Conservation (phyloP, 1,284 basidiomycete species). For the Cystobasidium slooffiae region DNA sequence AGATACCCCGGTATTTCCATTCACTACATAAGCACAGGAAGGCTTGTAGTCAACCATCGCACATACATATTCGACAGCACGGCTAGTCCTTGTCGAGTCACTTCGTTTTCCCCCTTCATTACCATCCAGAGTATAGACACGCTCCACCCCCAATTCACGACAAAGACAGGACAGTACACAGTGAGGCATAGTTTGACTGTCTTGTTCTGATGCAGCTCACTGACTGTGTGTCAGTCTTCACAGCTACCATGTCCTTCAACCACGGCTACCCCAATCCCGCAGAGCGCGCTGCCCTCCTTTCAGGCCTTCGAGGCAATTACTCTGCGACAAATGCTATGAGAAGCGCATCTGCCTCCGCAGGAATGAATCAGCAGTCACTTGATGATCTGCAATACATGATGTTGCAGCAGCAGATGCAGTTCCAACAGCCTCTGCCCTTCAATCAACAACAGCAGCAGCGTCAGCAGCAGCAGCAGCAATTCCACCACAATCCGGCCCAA, state of each 20-base stretch:
- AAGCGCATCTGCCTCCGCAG: constrained; percentile 2
- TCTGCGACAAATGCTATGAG: constrained; percentile 2
- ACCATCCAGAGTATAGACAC: constrained; percentile 25
- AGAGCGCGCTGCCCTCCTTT: constrained; percentile 29
- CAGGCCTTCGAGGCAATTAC: constrained; percentile 22
- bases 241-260: constrained; percentile 25
- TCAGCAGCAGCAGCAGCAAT: constrained; percentile 13
- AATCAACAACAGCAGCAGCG: constrained; percentile 16
- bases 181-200: background rate
- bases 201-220: no score
- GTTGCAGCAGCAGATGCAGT: constrained; percentile 39
- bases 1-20: background rate
- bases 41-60: background rate
- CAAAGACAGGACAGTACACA: background rate
- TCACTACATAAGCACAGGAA: constrained; percentile 4
- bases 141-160: background rate
- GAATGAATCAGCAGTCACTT: constrained; percentile 18
- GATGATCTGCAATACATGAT: constrained; percentile 34
- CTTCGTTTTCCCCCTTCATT: background rate
- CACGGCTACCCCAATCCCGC: constrained; percentile 3
- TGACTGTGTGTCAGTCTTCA: background rate
- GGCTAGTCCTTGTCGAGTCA: constrained; percentile 17
- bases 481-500: constrained; percentile 26
- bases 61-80: constrained; percentile 4
- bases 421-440: constrained; percentile 12